phyloP scores from a whole-genome alignment of 2,329 filamentous ascomycete genomes.

The Fusarium sp. region DNA sequence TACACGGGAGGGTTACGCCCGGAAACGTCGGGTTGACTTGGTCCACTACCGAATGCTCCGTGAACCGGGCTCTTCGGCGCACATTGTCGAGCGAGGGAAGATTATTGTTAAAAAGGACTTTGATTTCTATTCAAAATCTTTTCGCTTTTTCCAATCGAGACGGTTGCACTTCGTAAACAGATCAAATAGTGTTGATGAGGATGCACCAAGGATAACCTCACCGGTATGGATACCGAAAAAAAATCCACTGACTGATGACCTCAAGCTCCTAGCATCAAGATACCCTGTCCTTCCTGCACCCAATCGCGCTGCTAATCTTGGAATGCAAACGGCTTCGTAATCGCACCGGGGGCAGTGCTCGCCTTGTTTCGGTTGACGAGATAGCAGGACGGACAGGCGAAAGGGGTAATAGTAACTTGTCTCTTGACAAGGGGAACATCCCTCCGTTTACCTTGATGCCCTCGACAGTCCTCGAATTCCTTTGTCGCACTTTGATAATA shows the following conservation, averaged over 20 bases:
- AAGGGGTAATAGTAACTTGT: not conserved
- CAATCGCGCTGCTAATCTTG: constrained; percentile 15
- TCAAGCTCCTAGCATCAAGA: not conserved
- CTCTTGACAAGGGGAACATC: not conserved
- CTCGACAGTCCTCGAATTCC: not conserved
- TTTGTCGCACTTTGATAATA: not conserved
- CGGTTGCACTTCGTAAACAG: not conserved
- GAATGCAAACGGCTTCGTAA: constrained; percentile 26
- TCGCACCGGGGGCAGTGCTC: constrained; percentile 29
- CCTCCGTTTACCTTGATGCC: not conserved
- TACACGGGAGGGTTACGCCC: constrained; percentile 21
- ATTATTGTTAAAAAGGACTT: not conserved
- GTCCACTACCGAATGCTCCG: constrained; percentile 20
- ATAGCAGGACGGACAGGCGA: not conserved
- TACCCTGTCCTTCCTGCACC: not conserved
- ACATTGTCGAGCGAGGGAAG: not conserved
- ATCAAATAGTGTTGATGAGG: not conserved
- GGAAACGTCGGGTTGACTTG: constrained; percentile 40
- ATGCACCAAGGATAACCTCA: not conserved
- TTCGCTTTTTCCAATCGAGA: not conserved
- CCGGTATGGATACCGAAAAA: not conserved
- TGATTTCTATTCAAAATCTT: not conserved
- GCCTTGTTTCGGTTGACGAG: constrained; percentile 23
- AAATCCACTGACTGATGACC: constrained; percentile 3
- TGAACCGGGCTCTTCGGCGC: constrained; percentile 16